Base-by-base conservation (phyloP, 2,329 filamentous ascomycete genomes). In the Stachybotrys chartarum region DNA sequence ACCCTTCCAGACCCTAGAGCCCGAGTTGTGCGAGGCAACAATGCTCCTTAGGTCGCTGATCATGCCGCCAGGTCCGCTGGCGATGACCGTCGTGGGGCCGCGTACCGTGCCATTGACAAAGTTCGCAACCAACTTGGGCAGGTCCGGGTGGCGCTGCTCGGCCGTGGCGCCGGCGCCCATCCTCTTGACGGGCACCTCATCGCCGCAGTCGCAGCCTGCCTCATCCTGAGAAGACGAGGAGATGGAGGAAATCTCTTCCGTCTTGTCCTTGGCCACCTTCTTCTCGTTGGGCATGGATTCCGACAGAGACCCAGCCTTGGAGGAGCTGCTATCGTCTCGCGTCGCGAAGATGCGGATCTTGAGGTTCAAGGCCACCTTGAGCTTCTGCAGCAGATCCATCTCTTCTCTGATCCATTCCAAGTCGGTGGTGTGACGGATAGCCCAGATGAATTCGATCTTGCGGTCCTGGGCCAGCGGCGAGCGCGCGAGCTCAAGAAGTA, bases 371-470 rank as follows among this genome's bases (percentile, higher is more conserved):
- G 71, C 72, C 7, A 64, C 63, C 47, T 61, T 60, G 8, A 59
- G 58, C 47, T 70, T 70, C 5, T 69, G 70, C 10, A 87, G 68
- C 7, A 74, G 59, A 3, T 76, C 71, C 11, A 88, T 69, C 64
- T 89, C 86, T 6, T 71, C 63, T 30, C 70, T 68, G 10, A 88
- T 71, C 84, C 86, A 89, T 18, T 75, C 71, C 16, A 82, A 66
- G 58, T 88, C 81, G 7, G 68, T 65, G 7, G 71, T 70, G 46
- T 79, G 77, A 14, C 84, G 76, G 44, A 88, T 74, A 1, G 81
- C 79, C 86, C 86, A 89, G 55, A 87, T 72, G n/a, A 89, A 78
- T 61, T 85, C 79, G 2, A 87, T 65, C 57, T 73, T 76, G 53
- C 77, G 71, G 54, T 76, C 69, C 30, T 68, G 59, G 49, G 66